Base-by-base conservation (phyloP, 2,329 filamentous ascomycete genomes). In the Hypoxylon sp. region DNA sequence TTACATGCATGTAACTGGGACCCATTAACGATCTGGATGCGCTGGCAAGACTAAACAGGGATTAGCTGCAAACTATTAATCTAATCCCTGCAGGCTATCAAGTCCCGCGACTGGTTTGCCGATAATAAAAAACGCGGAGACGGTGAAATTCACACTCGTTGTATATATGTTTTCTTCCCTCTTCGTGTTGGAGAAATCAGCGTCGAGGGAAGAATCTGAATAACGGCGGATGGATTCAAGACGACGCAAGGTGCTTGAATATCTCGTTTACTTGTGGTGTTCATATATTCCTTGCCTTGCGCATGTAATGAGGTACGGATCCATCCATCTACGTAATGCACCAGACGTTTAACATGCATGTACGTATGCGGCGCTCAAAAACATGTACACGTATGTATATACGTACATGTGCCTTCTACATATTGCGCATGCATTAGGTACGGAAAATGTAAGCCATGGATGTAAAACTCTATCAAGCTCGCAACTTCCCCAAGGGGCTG, bases 41-140 rank as follows among this genome's bases (percentile, higher is more conserved):
- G 65, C 52, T 68, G 65, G 65, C 65, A 68, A 63, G 40, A 53
- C 55, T 33, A 53, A 54, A 26, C 65, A 65, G 62, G 65, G 65
- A 42, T 68, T 12, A 61, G 50, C 65, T 68, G 65, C 65, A 68
- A 68, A 63, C 65, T 68, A 68, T 68, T 63, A 54, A 68, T 40
- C 51, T 57, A 42, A 68, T 61, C 65, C 65, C 65, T 68, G 65
- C 44, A 63, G 16, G 24, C 24, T 20, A 57, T 56, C 52, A 61
- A 65, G 58, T 65, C 61, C 58, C 62, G 62, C 59, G 55, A 63
- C 46, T 63, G 59, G 61, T 55, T 56, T 65, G 65, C 54, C 44
- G 53, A 59, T 65, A 30, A 61, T 58, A 32, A 61, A 56, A 64
- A 61, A 32, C 64, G 64, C 65, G 65, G 65, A 68, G 65, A 50